Evolutionary conservation across 176 grass and related monocot species (phyloP).

Genomic region (Musa acuminata): DNA sequence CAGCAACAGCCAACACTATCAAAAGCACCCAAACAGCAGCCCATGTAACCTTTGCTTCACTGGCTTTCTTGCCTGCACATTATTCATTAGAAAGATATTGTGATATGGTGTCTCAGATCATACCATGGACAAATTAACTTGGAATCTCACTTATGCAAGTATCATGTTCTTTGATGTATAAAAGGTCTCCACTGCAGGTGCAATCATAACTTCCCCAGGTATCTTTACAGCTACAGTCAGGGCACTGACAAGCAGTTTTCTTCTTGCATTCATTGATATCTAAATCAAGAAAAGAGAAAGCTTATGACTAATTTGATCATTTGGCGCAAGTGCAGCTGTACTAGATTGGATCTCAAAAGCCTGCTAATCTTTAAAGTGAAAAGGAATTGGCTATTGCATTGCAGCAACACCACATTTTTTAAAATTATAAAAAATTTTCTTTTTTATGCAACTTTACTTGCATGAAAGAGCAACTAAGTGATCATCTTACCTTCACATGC

Average conservation of each 20-base stretch:
- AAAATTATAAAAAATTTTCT: neutral
- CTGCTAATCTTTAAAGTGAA: neutral
- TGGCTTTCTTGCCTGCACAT: conserved; percentile 47
- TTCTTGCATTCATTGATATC: conserved; percentile 68
- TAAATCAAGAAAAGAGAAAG: conserved; percentile 21
- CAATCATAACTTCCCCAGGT: conserved; percentile 66
- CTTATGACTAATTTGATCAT: neutral
- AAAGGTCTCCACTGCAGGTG: conserved; percentile 39
- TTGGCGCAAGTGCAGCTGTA: neutral
- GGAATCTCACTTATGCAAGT: conserved; percentile 42
- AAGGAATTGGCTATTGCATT: neutral
- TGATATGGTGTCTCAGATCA: neutral
- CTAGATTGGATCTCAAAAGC: neutral
- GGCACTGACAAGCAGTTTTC: conserved; percentile 53
- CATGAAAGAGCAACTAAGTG: neutral
- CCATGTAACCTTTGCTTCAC: conserved; percentile 61
- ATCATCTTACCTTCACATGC: conserved; percentile 33
- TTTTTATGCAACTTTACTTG: conserved; percentile 1
- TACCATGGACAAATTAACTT: neutral
- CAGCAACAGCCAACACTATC: conserved; percentile 32
- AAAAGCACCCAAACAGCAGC: conserved; percentile 62
- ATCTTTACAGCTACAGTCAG: conserved; percentile 53
- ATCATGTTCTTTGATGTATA: conserved; percentile 58
- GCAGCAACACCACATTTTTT: neutral
- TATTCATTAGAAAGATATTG: neutral